phyloP scores from a whole-genome alignment of 140 eudicot species.

The Anethum foeniculum region DNA sequence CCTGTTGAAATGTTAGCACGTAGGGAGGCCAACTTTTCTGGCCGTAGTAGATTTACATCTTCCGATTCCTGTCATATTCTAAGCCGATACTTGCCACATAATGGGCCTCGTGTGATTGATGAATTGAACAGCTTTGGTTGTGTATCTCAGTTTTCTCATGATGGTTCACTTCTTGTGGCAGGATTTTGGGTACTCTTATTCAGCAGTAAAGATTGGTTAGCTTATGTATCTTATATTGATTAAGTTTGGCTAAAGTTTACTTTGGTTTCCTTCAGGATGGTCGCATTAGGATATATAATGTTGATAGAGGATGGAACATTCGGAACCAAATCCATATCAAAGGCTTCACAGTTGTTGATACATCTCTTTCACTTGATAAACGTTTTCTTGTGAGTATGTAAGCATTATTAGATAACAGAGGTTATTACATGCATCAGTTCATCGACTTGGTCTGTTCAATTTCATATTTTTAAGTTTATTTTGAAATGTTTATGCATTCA shows the following conservation, averaged over 20 bases:
- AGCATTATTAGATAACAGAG: conserved; percentile 31
- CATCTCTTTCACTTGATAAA: conserved; percentile 89
- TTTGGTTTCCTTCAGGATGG: conserved; percentile 49
- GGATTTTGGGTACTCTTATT: conserved; percentile 62
- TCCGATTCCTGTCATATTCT: conserved; percentile 72
- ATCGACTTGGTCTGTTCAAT: not conserved
- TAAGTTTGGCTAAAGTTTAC: not conserved
- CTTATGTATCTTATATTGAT: not conserved
- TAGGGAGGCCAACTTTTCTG: conserved; percentile 66
- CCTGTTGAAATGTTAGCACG: conserved; percentile 67
- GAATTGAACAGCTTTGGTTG: conserved; percentile 57
- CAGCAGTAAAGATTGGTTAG: not conserved
- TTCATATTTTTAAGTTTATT: not conserved
- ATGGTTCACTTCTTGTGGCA: conserved; percentile 89
- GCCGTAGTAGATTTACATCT: conserved; percentile 65
- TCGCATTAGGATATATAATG: conserved; percentile 65
- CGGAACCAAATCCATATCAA: conserved; percentile 65
- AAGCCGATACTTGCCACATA: conserved; percentile 67
- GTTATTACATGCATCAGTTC: not conserved
- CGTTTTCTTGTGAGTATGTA: conserved; percentile 73
- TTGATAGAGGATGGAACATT: conserved; percentile 71
- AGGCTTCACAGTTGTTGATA: conserved; percentile 62
- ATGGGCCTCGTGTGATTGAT: conserved; percentile 62
- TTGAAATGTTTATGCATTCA: not conserved
- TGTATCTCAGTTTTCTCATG: conserved; percentile 79